Evolutionary conservation across 352 stramenopile species (phyloP).

Genomic region (Pythium aphanidermatum): DNA sequence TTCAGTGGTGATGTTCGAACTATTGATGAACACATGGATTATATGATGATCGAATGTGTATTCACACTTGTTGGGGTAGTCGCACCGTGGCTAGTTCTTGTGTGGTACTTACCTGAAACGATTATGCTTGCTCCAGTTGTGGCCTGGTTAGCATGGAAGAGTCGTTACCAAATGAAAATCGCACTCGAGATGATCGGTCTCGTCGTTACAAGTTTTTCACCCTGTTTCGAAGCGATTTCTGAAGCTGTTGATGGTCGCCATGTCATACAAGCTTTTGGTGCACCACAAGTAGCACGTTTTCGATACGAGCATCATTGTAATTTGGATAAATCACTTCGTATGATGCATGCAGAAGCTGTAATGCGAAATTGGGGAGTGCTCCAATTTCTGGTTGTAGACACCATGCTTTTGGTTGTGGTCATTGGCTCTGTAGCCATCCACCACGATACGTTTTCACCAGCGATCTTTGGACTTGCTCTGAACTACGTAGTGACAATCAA

Average conservation of each 20-base stretch:
- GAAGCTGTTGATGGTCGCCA: conserved; percentile 13
- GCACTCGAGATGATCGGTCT: conserved; percentile 4
- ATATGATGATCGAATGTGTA: background rate
- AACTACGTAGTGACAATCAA: conserved; percentile 31
- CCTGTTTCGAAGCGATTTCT: conserved; percentile 10
- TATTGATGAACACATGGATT: background rate
- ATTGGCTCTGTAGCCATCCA: background rate
- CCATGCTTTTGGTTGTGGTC: conserved; percentile 1
- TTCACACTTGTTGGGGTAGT: background rate
- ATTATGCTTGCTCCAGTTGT: conserved; percentile 61
- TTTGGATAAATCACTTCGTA: conserved; percentile 3
- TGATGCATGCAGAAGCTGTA: background rate
- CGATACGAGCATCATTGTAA: conserved; percentile 2
- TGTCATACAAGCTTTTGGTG: conserved; percentile 11
- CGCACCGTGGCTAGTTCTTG: conserved; percentile 17
- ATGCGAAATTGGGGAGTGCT: background rate
- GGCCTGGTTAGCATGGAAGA: conserved; percentile 25
- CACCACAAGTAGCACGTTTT: background rate
- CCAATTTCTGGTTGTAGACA: conserved; percentile 9
- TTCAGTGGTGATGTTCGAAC: conserved; percentile 25
- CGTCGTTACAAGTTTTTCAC: background rate
- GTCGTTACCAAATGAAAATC: conserved; percentile 9
- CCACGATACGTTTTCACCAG: conserved; percentile 13
- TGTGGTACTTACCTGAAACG: conserved; percentile 30
- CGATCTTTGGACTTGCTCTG: conserved; percentile 61